phyloP scores from a whole-genome alignment of 257 asterid species.

The Nicotiana paniculata region DNA sequence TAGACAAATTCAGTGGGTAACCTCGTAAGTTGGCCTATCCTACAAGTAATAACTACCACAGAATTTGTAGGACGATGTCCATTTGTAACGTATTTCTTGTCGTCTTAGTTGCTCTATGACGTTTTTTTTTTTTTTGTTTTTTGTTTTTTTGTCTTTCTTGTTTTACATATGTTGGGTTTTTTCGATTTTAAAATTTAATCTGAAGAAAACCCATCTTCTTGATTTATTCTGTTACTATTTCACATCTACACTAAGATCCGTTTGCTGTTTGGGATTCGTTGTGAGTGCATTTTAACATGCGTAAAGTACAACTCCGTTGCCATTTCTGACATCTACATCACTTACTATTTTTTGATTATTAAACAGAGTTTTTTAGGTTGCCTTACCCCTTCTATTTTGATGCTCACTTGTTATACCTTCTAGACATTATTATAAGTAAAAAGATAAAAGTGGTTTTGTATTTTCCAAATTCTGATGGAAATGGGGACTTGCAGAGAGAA shows the following conservation, averaged over 20 bases:
- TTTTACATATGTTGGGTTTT: neutral
- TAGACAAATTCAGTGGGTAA: neutral
- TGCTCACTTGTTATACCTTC: neutral
- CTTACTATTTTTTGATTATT: neutral
- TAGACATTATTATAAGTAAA: neutral
- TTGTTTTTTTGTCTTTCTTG: too few relatives aligned
- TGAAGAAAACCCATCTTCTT: neutral
- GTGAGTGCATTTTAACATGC: too few relatives aligned
- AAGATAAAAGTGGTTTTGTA: too few relatives aligned
- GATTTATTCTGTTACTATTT: neutral
- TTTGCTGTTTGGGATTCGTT: neutral
- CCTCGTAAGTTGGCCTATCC: slow-evolving; percentile 4
- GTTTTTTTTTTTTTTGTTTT: too few relatives aligned
- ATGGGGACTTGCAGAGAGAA: slow-evolving; percentile 52
- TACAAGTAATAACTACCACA: neutral
- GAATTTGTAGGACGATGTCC: neutral
- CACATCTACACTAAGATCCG: neutral
- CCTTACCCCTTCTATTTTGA: neutral
- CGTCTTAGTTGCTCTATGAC: neutral
- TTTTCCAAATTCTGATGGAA: neutral
- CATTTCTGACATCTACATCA: neutral
- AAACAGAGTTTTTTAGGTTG: neutral
- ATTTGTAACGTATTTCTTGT: neutral
- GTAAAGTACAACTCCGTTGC: neutral
- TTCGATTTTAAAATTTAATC: neutral